A percentile compares a stretch with the other conserved stretches of the same genome.
Conservation (phyloP, 2,329 filamentous ascomycete species). For the Metarhizium guizhouense region DNA sequence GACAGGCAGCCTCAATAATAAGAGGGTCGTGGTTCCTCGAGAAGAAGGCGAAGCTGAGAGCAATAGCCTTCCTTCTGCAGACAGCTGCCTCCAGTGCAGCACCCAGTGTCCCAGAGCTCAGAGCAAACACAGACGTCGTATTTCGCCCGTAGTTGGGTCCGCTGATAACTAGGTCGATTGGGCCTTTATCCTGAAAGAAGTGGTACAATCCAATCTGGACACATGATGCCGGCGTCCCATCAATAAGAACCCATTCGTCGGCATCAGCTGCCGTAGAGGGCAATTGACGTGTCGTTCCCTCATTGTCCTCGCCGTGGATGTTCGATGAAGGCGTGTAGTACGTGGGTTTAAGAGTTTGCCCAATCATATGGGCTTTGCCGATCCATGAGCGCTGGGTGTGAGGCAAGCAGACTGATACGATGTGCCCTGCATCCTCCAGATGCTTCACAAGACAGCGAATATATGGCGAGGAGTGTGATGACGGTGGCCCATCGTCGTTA, state of each 20-base stretch:
- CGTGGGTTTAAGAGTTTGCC: slow-evolving; percentile 71
- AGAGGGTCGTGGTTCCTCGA: slow-evolving; percentile 71
- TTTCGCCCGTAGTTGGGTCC: slow-evolving; percentile 81
- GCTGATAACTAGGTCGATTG: slow-evolving; percentile 67
- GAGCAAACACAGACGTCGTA: slow-evolving; percentile 68
- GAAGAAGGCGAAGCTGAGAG: slow-evolving; percentile 86
- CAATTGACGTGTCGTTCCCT: slow-evolving; percentile 55
- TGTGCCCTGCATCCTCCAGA: slow-evolving; percentile 68
- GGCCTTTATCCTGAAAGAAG: slow-evolving; percentile 63
- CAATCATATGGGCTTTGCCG: slow-evolving; percentile 94
- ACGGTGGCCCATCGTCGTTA: slow-evolving; percentile 78
- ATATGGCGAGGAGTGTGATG: slow-evolving; percentile 69
- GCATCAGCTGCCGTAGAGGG: slow-evolving; percentile 45
- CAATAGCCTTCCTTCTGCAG: slow-evolving; percentile 63
- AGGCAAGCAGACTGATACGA: slow-evolving; percentile 85
- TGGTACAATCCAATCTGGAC: slow-evolving; percentile 77
- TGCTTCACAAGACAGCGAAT: slow-evolving; percentile 64
- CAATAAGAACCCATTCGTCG: slow-evolving; percentile 74
- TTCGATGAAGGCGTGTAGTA: slow-evolving; percentile 63
- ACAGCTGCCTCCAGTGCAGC: slow-evolving; percentile 70
- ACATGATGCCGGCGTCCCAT: slow-evolving; percentile 73
- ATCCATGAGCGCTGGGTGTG: slow-evolving; percentile 95
- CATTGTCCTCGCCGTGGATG: slow-evolving; percentile 33
- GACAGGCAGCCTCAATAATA: slow-evolving; percentile 69
- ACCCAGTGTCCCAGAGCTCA: slow-evolving; percentile 70